Percentiles rank a stretch among this genome's conserved stretches.
Conservation (phyloP, 2,329 filamentous ascomycete genomes). For the Colletotrichum sp. region DNA sequence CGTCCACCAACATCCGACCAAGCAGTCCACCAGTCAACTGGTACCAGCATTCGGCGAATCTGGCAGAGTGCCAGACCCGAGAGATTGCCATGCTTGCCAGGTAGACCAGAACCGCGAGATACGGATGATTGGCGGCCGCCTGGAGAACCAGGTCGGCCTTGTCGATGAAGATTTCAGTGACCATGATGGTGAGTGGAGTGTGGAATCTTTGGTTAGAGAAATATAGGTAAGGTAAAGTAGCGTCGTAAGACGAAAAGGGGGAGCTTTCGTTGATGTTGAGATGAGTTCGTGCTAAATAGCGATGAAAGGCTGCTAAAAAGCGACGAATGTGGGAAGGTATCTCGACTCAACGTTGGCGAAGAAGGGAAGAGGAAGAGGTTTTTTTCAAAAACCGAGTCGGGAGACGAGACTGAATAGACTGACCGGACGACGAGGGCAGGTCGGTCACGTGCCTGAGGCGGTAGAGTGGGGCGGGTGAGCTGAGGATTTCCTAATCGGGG, state of each 20-base stretch:
- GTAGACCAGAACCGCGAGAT: not conserved
- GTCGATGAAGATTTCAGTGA: not conserved
- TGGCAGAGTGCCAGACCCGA: not conserved
- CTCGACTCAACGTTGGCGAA: not conserved
- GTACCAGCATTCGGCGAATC: not conserved
- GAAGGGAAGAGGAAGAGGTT: not conserved
- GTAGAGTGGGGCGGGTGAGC: not conserved
- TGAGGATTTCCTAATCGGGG: not conserved
- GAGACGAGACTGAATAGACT: not conserved
- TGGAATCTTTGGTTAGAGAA: not conserved
- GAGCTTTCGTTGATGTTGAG: not conserved
- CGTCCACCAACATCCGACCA: not conserved
- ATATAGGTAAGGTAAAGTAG: not conserved
- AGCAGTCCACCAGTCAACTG: not conserved
- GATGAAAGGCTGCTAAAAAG: not conserved
- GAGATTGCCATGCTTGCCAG: not conserved
- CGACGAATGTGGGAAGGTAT: not conserved
- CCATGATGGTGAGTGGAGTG: not conserved
- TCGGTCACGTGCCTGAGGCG: not conserved
- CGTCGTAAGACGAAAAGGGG: not conserved
- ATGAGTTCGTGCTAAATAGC: not conserved
- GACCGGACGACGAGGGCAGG: not conserved
- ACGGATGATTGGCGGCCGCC: not conserved
- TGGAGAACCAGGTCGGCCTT: not conserved
- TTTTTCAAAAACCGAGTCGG: not conserved